Conservation (phyloP, 2,329 filamentous ascomycete species). For the Nigrospora osmanthi region DNA sequence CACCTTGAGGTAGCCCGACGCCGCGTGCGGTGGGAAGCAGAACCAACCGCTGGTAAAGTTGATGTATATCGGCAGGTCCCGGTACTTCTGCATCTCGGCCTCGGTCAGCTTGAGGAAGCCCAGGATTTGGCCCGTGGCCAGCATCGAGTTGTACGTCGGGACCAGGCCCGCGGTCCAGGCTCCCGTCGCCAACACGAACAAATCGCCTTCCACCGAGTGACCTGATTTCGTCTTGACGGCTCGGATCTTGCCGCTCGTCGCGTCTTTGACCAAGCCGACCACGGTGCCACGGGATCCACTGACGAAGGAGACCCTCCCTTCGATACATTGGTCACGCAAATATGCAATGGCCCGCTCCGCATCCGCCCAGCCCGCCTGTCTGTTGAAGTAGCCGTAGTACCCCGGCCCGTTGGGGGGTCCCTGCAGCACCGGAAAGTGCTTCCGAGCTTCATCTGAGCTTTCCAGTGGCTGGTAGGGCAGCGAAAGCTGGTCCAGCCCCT, state of each 20-base stretch:
- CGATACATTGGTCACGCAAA: neutral
- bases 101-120: slow-evolving; percentile 18
- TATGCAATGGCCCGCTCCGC: neutral
- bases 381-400: neutral
- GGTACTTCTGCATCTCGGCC: slow-evolving; percentile 16
- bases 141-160: slow-evolving; percentile 9
- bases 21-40: slow-evolving; percentile 20
- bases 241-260: too few relatives aligned
- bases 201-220: slow-evolving; percentile 4
- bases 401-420: too few relatives aligned
- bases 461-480: too few relatives aligned
- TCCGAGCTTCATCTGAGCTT: too few relatives aligned
- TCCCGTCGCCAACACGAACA: slow-evolving; percentile 14
- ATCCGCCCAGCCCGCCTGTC: slow-evolving; percentile 1
- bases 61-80: slow-evolving; percentile 13
- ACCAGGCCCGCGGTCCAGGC: slow-evolving; percentile 15
- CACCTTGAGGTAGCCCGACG: slow-evolving; percentile 15
- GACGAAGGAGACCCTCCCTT: neutral
- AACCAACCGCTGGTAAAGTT: slow-evolving; percentile 19
- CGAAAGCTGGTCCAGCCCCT: too few relatives aligned
- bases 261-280: too few relatives aligned
- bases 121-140: slow-evolving; percentile 12
- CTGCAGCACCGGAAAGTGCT: too few relatives aligned
- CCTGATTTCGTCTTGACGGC: too few relatives aligned
- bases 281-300: neutral